These are phyloP conservation scores for Alternaria longipes DNA, from an alignment of 2,329 filamentous ascomycete genomes.

Conservation along the genomic window DNA sequence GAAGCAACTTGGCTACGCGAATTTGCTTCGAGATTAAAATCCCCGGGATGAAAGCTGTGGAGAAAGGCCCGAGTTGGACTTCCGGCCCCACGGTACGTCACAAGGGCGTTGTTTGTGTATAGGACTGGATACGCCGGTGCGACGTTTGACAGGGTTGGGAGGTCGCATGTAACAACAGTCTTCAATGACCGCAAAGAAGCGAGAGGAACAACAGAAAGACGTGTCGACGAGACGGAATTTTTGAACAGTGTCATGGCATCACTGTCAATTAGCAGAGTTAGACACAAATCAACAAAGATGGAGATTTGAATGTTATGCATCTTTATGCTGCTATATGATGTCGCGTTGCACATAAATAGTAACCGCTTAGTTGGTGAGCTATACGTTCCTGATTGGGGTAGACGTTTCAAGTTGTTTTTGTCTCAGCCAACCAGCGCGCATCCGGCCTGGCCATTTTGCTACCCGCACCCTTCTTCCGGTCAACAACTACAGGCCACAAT, in stretches of 20 bases:
- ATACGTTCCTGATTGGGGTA: conserved; percentile 35
- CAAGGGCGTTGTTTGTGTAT: conserved; percentile 34
- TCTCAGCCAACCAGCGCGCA: conserved; percentile 31
- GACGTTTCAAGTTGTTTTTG: conserved; percentile 20
- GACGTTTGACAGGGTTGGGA: conserved; percentile 35
- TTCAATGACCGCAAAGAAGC: conserved; percentile 4
- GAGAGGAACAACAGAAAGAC: conserved; percentile 24
- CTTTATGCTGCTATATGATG: conserved; percentile 33
- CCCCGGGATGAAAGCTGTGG: conserved; percentile 33
- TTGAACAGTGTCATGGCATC: conserved; percentile 18
- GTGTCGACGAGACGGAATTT: conserved; percentile 32
- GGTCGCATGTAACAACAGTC: conserved; percentile 19
- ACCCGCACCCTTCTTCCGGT: conserved; percentile 10
- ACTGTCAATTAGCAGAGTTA: conserved; percentile 23
- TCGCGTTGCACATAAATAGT: conserved; percentile 25
- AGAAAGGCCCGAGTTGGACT: conserved; percentile 31
- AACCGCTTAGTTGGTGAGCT: conserved; percentile 10
- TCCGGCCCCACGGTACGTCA: conserved; percentile 34
- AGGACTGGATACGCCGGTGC: conserved; percentile 46
- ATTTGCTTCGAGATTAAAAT: conserved; percentile 30
- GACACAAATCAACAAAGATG: conserved; percentile 13
- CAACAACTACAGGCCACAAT: conserved; percentile 17
- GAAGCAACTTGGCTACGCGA: conserved; percentile 33
- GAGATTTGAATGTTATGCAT: conserved; percentile 30
- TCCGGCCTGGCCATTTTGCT: conserved; percentile 9